Evolutionary conservation across 2,329 filamentous ascomycete genomes (phyloP).

Genomic region (Fusarium anguioides): DNA sequence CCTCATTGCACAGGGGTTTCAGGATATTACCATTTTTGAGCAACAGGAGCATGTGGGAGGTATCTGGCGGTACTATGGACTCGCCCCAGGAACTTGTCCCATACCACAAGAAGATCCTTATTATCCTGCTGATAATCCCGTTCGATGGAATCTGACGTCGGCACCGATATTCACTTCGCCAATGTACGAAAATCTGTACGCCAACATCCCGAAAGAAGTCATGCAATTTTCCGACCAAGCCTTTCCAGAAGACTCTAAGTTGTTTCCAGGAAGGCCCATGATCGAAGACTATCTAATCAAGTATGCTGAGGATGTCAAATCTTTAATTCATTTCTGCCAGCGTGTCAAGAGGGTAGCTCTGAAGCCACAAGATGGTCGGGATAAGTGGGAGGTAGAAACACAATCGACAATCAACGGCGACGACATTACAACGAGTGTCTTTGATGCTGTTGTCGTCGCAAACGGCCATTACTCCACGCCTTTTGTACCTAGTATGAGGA

Average conservation of each 20-base stretch:
- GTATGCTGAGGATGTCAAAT: constrained; percentile 75
- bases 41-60: constrained; percentile 82
- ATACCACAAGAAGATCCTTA: constrained; percentile 78
- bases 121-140: constrained; percentile 71
- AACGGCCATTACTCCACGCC: constrained; percentile 80
- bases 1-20: constrained; percentile 77
- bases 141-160: constrained; percentile 55
- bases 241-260: constrained; percentile 71
- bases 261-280: constrained; percentile 78
- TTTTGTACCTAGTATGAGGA: constrained; percentile 71
- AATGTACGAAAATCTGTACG: constrained; percentile 84
- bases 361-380: constrained; percentile 44
- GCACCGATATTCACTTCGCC: constrained; percentile 79
- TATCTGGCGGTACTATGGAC: constrained; percentile 82
- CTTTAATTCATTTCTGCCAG: constrained; percentile 75
- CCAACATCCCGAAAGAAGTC: constrained; percentile 83
- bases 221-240: constrained; percentile 82
- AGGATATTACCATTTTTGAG: constrained; percentile 81
- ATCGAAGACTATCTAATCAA: constrained; percentile 79
- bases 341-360: constrained; percentile 71
- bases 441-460: constrained; percentile 80
- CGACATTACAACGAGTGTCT: constrained; percentile 58
- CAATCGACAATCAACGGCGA: constrained; percentile 61
- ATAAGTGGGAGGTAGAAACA: constrained; percentile 72
- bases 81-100: constrained; percentile 57